phyloP scores from a whole-genome alignment of 2,329 filamentous ascomycete species.

The Cladosporium sphaerospermum region DNA sequence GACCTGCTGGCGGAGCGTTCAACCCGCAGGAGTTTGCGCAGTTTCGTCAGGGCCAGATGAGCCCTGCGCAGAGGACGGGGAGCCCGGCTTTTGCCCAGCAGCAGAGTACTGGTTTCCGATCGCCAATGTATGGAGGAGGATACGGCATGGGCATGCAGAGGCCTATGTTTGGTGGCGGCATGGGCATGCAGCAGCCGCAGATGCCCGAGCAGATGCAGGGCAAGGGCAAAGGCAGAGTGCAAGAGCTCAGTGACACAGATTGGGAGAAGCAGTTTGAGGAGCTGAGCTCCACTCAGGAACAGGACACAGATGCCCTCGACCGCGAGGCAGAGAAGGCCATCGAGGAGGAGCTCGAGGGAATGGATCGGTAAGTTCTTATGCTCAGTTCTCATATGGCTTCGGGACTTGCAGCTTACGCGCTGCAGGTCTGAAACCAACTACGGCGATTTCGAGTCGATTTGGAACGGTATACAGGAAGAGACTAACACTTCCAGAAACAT shows the following conservation, averaged over 20 bases:
- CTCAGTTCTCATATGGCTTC: neutral
- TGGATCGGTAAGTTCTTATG: slow-evolving; percentile 68
- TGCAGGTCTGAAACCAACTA: slow-evolving; percentile 62
- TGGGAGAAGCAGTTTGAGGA: slow-evolving; percentile 97
- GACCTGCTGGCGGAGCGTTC: slow-evolving; percentile 46
- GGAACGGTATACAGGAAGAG: slow-evolving; percentile 74
- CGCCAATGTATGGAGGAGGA: slow-evolving; percentile 50
- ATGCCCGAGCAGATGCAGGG: slow-evolving; percentile 37
- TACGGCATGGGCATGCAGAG: slow-evolving; percentile 43
- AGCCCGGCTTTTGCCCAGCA: slow-evolving; percentile 43
- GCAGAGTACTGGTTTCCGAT: slow-evolving; percentile 45
- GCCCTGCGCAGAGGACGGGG: slow-evolving; percentile 50
- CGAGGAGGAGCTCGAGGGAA: slow-evolving; percentile 78
- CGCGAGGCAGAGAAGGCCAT: slow-evolving; percentile 65
- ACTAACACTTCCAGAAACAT: slow-evolving; percentile 59
- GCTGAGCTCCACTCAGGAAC: slow-evolving; percentile 63
- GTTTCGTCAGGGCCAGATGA: slow-evolving; percentile 69
- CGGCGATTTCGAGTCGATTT: slow-evolving; percentile 85
- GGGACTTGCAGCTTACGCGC: slow-evolving; percentile 8
- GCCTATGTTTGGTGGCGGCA: slow-evolving; percentile 40
- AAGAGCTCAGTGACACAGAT: slow-evolving; percentile 86
- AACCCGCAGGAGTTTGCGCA: slow-evolving; percentile 78
- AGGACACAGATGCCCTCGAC: slow-evolving; percentile 46
- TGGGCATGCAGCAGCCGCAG: slow-evolving; percentile 41
- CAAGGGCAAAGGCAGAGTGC: slow-evolving; percentile 76